Conservation (phyloP, 2,329 filamentous ascomycete species). For the Pestalotiopsis sp. region DNA sequence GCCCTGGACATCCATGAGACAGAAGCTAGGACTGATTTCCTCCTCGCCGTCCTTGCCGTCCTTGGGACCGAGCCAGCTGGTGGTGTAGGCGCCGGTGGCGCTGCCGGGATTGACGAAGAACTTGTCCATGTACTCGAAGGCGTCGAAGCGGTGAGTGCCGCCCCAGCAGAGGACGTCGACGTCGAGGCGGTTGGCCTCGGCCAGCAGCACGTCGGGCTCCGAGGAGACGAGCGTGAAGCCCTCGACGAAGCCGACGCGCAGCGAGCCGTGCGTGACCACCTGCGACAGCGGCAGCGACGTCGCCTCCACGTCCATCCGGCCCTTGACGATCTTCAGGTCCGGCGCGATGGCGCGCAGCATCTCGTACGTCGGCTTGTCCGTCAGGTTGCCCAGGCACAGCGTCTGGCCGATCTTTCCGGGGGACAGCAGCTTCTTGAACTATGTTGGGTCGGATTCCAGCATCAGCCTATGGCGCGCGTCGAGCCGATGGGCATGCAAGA, state of each 20-base stretch:
- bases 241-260: slow-evolving; percentile 69
- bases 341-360: slow-evolving; percentile 76
- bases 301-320: slow-evolving; percentile 68
- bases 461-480: neutral
- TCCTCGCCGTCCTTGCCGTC: slow-evolving; percentile 59
- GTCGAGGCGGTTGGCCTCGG: slow-evolving; percentile 68
- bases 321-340: slow-evolving; percentile 70
- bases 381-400: slow-evolving; percentile 78
- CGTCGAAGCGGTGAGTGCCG: slow-evolving; percentile 69
- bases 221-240: slow-evolving; percentile 69
- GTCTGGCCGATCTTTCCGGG: slow-evolving; percentile 84
- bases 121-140: slow-evolving; percentile 74
- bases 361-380: slow-evolving; percentile 78
- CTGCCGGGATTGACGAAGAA: slow-evolving; percentile 72
- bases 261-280: slow-evolving; percentile 65
- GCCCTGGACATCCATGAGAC: slow-evolving; percentile 97
- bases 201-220: slow-evolving; percentile 67
- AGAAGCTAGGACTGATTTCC: slow-evolving; percentile 87
- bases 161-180: slow-evolving; percentile 72
- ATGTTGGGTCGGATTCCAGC: slow-evolving; percentile 17
- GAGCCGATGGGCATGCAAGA: neutral
- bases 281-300: slow-evolving; percentile 66
- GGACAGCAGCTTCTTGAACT: slow-evolving; percentile 86
- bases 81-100: slow-evolving; percentile 64
- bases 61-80: slow-evolving; percentile 44